Base-by-base conservation (phyloP, 2,329 filamentous ascomycete genomes). In the Mariannaea elegans region DNA sequence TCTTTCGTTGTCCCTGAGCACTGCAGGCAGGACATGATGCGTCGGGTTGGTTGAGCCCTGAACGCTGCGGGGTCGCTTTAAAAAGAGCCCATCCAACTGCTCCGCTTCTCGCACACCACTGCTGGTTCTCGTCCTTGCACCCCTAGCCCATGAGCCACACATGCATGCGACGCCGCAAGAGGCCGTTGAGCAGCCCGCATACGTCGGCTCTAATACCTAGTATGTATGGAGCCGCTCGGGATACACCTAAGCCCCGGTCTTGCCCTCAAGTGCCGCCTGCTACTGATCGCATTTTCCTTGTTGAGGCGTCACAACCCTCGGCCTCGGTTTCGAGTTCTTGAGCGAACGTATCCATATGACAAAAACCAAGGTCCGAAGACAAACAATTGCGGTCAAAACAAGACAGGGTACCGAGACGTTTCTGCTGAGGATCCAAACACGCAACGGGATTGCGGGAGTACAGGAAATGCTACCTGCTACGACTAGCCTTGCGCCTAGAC, bases 191-290 rank as follows among this genome's bases (percentile, higher is more conserved):
- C 31, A 53, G 46, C 56, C 48, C 56, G 32, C 56, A 46, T 44
- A 47, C 62, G 55, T 47, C 53, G 55, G 61, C 64, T 59, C 53
- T 68, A n/a, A n/a, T n/a, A n/a, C n/a, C n/a, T n/a, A n/a, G n/a
- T n/a, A 47, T 45, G 49, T 48, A 58, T 48, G 55, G 59, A 49
- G 45, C 46, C 32, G 47, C 48, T 53, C 52, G 24, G 50, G 42
- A 61, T 39, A 29, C 44, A 56, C 59, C 47, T 59, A 44, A 50
- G 59, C 50, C 59, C 60, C 56, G 59, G 61, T 38, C 42, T 42
- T 42, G n/a, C 51, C 12, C 24, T 36, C 62, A 65, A 63, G 62
- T 69, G 61, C 65, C 65, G 65, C 52, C 56, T 31, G 46, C 42
- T 42, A 4, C 41, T n/a, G 21, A 21, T 51, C 60, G 31, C 31